Evolutionary conservation across 129 eudicot genomes (phyloP), one percentile per base, ranked within the genome.

Genomic region (Artemisia annua): DNA sequence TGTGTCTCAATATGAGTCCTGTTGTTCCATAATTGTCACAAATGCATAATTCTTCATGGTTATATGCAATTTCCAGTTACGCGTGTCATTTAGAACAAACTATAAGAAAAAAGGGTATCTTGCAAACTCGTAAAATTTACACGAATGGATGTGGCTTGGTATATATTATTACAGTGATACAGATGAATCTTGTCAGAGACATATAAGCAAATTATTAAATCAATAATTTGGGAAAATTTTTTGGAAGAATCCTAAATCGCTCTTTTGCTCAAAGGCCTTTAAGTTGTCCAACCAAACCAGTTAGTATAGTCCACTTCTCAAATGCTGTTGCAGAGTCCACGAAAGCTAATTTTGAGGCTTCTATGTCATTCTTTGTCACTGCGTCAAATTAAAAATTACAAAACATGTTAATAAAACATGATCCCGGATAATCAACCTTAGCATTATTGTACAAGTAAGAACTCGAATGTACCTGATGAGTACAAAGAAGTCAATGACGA

Each of bases 251-350:
- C 69, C 26, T 50, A 69, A 70, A 67, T 66, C 0, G 20, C 22
- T 48, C 18, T 59, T 30, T 39, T 20, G 69, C 78, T 88, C 84
- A 95, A 66, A 95, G 99, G 55, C 99, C 99, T 75, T 90, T 95
- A 26, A 95, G 96, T 72, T 85, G 85, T 70, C 81, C 99, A 72
- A 71, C 79, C 74, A 95, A 81, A 13, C 97, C 96, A 46, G 97
- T 81, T 35, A 86, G 77, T 15, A 83, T 65, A 35, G 94, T 86
- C 99, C 99, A 95, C 77, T 88, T 90, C 96, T 95, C 97, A 44
- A 95, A 80, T 30, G 99, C 91, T 53, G 66, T 83, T 19, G 99
- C 99, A 20, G 97, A 95, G 51, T 87, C 85, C 80, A 95, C 94
- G 75, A 90, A 95, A 3, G 97, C 97, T 73, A 72, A 32, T 75